Evolutionary conservation across 2,329 filamentous ascomycete species (phyloP).

Genomic region (Diaporthe helianthi): DNA sequence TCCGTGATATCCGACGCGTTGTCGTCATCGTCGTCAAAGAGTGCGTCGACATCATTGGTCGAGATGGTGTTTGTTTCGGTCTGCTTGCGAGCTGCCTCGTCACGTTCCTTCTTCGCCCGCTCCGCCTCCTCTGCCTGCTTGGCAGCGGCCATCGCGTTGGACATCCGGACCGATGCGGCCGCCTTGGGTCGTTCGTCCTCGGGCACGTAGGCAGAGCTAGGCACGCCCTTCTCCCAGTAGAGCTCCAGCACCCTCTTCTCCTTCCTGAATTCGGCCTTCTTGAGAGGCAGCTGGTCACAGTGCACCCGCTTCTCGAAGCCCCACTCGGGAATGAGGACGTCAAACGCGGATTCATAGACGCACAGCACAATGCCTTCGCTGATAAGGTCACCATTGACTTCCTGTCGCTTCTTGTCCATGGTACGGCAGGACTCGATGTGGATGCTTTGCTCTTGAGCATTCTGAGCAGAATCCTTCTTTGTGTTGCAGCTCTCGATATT

Average conservation of each 20-base stretch:
- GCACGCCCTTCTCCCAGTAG: constrained; percentile 99
- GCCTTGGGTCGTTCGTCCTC: constrained; percentile 96
- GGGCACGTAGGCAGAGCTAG: constrained; percentile 93
- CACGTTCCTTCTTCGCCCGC: constrained; percentile 81
- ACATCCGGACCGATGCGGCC: constrained; percentile 73
- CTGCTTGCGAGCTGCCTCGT: constrained; percentile 90
- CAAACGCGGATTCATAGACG: constrained; percentile 98
- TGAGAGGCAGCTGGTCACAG: constrained; percentile 94
- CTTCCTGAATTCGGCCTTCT: constrained; percentile 99
- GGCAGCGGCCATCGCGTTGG: constrained; percentile 77
- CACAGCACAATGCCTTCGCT: constrained; percentile 95
- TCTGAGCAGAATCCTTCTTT: constrained; percentile 98
- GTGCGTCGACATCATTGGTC: constrained; percentile 89
- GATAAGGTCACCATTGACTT: constrained; percentile 88
- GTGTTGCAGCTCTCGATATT: constrained; percentile 96
- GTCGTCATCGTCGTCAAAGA: constrained; percentile 93
- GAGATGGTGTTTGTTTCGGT: constrained; percentile 95
- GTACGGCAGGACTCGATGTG: constrained; percentile 96
- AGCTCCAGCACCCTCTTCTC: constrained; percentile 92
- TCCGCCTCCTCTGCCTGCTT: constrained; percentile 84
- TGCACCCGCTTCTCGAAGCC: constrained; percentile 99
- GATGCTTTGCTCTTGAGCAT: constrained; percentile 97
- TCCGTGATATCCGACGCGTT: constrained; percentile 89
- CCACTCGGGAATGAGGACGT: constrained; percentile 96
- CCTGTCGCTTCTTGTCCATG: constrained; percentile 91